phyloP scores from a whole-genome alignment of 1,284 basidiomycete genomes.

The Microbotryomycetes sp. region DNA sequence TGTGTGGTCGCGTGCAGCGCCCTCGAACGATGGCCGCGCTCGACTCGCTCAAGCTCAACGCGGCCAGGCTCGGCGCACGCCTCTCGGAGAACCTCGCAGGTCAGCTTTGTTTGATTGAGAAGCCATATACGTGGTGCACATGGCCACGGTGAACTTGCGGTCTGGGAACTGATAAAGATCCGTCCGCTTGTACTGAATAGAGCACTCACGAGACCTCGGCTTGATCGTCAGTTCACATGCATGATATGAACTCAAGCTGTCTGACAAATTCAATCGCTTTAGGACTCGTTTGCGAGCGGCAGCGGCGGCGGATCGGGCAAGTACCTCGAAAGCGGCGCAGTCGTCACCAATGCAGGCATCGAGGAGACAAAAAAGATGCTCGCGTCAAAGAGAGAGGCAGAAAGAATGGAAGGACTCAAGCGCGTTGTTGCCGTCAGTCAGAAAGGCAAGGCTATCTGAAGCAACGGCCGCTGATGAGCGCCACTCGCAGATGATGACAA shows the following conservation, averaged over 20 bases:
- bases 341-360: constrained; percentile 35
- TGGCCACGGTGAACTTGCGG: too few species aligned
- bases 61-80: constrained; percentile 18
- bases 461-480: too few species aligned
- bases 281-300: constrained; percentile 29
- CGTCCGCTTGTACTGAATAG: neutral
- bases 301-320: constrained; percentile 28
- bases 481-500: constrained; percentile 89
- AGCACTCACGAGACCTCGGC: constrained; percentile 29
- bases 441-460: too few species aligned
- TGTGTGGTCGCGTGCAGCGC: too few species aligned
- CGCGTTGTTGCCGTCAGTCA: constrained; percentile 72
- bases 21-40: neutral
- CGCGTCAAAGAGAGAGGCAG: constrained; percentile 73
- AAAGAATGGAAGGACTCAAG: constrained; percentile 89
- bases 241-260: neutral
- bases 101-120: neutral
- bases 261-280: neutral
- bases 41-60: constrained; percentile 16
- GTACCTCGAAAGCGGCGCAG: constrained; percentile 35
- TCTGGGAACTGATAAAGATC: neutral
- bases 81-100: constrained; percentile 29
- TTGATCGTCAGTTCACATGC: constrained; percentile 14
- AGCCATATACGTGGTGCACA: neutral
- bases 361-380: constrained; percentile 75